Percentiles rank a stretch among this genome's conserved stretches.
Conservation (phyloP, 164 flowering plant species). For the Piper longum region DNA sequence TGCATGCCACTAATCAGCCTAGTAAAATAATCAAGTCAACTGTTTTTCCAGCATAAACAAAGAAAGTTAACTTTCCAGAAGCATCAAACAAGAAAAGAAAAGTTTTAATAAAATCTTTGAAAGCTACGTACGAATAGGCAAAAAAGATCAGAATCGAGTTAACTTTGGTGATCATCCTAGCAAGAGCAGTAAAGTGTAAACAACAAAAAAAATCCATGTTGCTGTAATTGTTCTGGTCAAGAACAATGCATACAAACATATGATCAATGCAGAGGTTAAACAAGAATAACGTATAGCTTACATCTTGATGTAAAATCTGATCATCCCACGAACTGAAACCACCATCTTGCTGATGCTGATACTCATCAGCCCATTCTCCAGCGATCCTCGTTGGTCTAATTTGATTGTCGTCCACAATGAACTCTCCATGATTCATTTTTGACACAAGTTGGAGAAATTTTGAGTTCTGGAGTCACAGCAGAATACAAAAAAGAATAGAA, state of each 20-base stretch:
- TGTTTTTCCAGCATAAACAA: too few relatives aligned
- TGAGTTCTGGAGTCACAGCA: constrained; percentile 46
- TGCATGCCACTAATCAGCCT: too few relatives aligned
- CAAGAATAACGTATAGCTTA: constrained; percentile 13
- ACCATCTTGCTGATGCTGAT: constrained; percentile 47
- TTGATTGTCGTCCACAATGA: constrained; percentile 88
- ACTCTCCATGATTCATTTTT: constrained; percentile 98
- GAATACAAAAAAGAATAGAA: neutral
- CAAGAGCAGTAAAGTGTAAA: too few relatives aligned
- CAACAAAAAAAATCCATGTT: neutral
- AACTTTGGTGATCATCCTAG: neutral
- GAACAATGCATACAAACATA: neutral
- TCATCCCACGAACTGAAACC: constrained; percentile 55
- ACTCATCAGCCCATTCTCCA: constrained; percentile 83
- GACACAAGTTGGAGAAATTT: constrained; percentile 95
- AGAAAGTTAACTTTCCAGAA: too few relatives aligned
- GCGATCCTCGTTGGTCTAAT: constrained; percentile 38
- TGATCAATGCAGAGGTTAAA: neutral
- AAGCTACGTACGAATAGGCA: neutral
- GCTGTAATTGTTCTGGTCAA: neutral
- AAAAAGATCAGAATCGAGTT: too few relatives aligned
- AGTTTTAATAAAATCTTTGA: neutral
- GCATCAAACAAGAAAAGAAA: too few relatives aligned
- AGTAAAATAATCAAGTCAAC: neutral
- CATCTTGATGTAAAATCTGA: constrained; percentile 48